Evolutionary conservation across 331 rosid species (phyloP), one percentile per base, ranked within the genome.

Genomic region (Erythrophleum ivorense): DNA sequence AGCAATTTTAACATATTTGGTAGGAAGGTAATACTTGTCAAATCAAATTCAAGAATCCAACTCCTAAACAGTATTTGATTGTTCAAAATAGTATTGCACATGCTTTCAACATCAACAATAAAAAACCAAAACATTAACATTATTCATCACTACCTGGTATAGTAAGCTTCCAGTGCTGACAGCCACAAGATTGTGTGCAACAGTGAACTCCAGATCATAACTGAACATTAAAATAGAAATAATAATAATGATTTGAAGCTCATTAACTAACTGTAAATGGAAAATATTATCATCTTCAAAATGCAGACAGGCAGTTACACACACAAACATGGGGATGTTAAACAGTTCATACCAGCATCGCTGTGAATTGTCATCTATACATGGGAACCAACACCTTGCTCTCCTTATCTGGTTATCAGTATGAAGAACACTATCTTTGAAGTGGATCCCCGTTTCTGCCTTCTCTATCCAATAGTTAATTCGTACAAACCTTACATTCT

Each of bases 351-450:
- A 96, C 99, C 97, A 92, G 88, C 99, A 96, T 81, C 80, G 90
- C 84, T 96, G 98, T 49, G 87, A 88, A 87, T 82, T 85, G 89
- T 93, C 97, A 79, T 96, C 98, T 57, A 91, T 85, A 81, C 99
- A 96, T 38, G 99, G 99, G 87, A 96, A 96, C 98, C 98, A 96
- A 83, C 98, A 96, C 72, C 97, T 87, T 29, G 98, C 98, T 73
- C 95, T 97, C 83, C 97, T 88, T 70, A 91, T 89, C 89, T 96
- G 99, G 89, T 89, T 92, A 88, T 93, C 91, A 11, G 97, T 96
- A 74, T 88, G 95, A 36, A 94, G 91, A 77, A 93, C 86, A 54
- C 83, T 81, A 69, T 87, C 88, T 75, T 82, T 80, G 87, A 91
- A 91, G 88, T 90, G 94, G 82, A 96, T 86, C 82, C 98, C 99